A percentile compares a stretch with the other conserved stretches of the same genome.
These are phyloP conservation scores for Sporothrix luriei DNA, from an alignment of 2,329 filamentous ascomycete species.

Conservation along the genomic window DNA sequence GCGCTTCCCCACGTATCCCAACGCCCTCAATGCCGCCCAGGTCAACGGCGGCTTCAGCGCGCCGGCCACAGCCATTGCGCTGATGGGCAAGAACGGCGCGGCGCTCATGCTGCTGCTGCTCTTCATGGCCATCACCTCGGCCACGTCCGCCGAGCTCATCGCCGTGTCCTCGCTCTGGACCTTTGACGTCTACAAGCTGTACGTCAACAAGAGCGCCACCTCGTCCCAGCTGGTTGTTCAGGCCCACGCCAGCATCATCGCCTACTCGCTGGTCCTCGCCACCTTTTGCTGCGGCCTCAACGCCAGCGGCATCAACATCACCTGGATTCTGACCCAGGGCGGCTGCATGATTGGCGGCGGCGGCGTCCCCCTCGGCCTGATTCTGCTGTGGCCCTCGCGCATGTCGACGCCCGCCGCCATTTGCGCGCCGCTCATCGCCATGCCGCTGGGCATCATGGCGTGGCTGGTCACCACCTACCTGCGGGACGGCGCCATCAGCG, in stretches of 20 bases:
- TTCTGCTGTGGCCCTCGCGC: slow-evolving; percentile 44
- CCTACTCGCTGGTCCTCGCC: slow-evolving; percentile 43
- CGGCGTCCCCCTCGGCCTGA: slow-evolving; percentile 44
- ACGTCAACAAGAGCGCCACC: slow-evolving; percentile 41
- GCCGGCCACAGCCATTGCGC: slow-evolving; percentile 42
- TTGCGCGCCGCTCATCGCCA: slow-evolving; percentile 44
- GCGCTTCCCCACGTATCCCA: slow-evolving; percentile 42
- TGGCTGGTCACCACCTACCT: slow-evolving; percentile 46
- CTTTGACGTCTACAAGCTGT: slow-evolving; percentile 48
- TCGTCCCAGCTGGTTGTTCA: slow-evolving; percentile 40
- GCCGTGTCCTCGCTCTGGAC: slow-evolving; percentile 46
- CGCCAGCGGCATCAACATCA: slow-evolving; percentile 44
- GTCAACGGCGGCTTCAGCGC: slow-evolving; percentile 42
- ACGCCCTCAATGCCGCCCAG: slow-evolving; percentile 40
- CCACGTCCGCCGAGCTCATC: slow-evolving; percentile 50
- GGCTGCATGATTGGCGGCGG: slow-evolving; percentile 48
- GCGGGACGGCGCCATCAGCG: slow-evolving; percentile 43
- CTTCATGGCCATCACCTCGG: slow-evolving; percentile 53
- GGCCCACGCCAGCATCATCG: slow-evolving; percentile 43
- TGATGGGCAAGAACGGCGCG: slow-evolving; percentile 45
- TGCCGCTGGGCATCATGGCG: slow-evolving; percentile 41
- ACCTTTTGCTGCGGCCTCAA: slow-evolving; percentile 45
- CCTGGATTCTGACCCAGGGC: slow-evolving; percentile 47
- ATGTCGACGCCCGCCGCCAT: slow-evolving; percentile 46
- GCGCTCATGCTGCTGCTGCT: slow-evolving; percentile 46